Conservation (phyloP, 495 filamentous ascomycete species). For the Astrothelium macrocarpum region DNA sequence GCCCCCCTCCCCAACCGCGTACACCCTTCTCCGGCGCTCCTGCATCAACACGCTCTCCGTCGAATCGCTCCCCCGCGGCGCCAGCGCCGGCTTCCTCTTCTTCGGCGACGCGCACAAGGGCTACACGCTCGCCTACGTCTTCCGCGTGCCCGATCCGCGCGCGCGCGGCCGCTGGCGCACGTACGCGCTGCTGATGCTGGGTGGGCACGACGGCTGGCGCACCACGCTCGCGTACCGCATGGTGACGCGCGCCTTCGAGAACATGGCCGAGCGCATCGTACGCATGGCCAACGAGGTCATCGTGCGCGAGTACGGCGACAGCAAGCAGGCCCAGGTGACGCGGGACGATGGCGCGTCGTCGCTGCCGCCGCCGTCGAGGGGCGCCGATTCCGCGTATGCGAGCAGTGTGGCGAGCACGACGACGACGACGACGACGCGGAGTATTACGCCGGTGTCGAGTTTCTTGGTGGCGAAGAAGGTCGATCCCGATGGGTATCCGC, state of each 20-base stretch:
- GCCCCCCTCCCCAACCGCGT: slow-evolving; percentile 63
- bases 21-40: slow-evolving; percentile 73
- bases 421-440: slow-evolving; percentile 25
- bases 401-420: slow-evolving; percentile 11
- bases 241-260: slow-evolving; percentile 65
- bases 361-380: no score
- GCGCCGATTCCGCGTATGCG: neutral
- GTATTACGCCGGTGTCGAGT: slow-evolving; percentile 50
- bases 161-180: slow-evolving; percentile 77
- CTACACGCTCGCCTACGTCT: slow-evolving; percentile 88
- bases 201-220: slow-evolving; percentile 56
- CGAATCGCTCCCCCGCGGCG: slow-evolving; percentile 70
- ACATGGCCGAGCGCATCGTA: slow-evolving; percentile 67
- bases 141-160: slow-evolving; percentile 78
- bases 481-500: slow-evolving; percentile 48
- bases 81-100: slow-evolving; percentile 68
- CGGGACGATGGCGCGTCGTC: slow-evolving; percentile 11
- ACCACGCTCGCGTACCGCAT: slow-evolving; percentile 67
- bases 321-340: neutral
- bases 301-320: slow-evolving; percentile 10
- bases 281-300: slow-evolving; percentile 45
- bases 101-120: slow-evolving; percentile 76
- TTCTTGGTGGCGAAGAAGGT: slow-evolving; percentile 53
- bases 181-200: slow-evolving; percentile 80
- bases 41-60: slow-evolving; percentile 79